Conservation (phyloP, 257 asterid species). For the Solanum etuberosum region DNA sequence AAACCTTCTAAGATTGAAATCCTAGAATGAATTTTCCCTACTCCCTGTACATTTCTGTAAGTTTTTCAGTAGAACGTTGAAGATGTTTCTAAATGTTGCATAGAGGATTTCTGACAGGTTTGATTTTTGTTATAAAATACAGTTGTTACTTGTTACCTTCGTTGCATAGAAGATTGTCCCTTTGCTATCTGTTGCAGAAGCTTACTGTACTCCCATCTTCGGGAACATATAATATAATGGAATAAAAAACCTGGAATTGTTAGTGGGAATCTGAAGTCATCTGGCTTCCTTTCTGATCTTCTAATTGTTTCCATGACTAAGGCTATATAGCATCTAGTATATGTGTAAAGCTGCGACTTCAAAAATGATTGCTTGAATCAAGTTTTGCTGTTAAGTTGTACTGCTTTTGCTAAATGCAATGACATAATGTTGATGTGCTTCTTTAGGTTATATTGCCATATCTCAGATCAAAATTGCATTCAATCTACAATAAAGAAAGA, state of each 20-base stretch:
- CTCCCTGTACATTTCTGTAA: neutral
- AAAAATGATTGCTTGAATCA: neutral
- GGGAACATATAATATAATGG: neutral
- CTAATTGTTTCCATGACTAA: neutral
- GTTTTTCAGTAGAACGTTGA: neutral
- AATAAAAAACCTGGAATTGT: neutral
- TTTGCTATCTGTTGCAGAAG: neutral
- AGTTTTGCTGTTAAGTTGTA: neutral
- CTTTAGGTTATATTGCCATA: conserved; percentile 79
- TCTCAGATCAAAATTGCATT: conserved; percentile 73
- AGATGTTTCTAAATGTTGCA: neutral
- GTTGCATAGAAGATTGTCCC: neutral
- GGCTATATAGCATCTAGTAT: neutral
- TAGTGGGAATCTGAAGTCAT: neutral
- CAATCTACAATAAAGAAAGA: conserved; percentile 77
- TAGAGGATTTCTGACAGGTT: neutral
- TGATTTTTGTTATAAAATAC: neutral
- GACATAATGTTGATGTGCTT: conserved; percentile 3
- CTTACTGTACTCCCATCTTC: neutral
- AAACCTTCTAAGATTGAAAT: neutral
- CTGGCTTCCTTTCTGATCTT: neutral
- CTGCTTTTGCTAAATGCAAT: neutral
- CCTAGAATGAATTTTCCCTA: neutral
- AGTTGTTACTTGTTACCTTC: neutral
- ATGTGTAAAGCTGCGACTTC: neutral